phyloP scores from a whole-genome alignment of 306 rosid genomes.

The Prunus davidiana region DNA sequence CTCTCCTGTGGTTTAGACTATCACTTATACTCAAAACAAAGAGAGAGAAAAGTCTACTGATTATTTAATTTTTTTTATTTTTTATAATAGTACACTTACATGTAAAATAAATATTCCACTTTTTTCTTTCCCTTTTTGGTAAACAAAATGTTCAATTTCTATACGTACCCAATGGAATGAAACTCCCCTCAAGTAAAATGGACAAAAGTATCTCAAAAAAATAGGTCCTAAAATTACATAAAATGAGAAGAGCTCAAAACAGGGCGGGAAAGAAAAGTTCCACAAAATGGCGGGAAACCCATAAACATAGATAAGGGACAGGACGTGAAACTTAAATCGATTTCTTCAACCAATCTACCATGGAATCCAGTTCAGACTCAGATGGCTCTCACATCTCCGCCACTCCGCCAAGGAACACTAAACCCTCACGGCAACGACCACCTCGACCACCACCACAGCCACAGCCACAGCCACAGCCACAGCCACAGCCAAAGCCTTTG shows the following conservation, averaged over 20 bases:
- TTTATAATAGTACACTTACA: too few species aligned
- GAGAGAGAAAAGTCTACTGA: too few species aligned
- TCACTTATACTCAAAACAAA: too few species aligned
- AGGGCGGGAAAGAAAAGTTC: conserved; percentile 4
- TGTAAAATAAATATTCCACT: too few species aligned
- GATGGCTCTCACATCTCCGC: conserved; percentile 83
- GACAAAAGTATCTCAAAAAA: too few species aligned
- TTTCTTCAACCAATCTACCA: not conserved
- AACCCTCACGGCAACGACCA: conserved; percentile 22
- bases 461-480: not conserved
- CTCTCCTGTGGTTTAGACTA: too few species aligned
- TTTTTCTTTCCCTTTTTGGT: too few species aligned
- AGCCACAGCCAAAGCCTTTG: not conserved
- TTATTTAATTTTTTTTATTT: too few species aligned
- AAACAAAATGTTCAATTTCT: too few species aligned
- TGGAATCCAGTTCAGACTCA: conserved; percentile 63
- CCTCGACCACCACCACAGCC: conserved; percentile 4
- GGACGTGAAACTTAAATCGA: not conserved
- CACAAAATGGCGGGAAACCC: conserved; percentile 15
- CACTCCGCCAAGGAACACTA: conserved; percentile 70
- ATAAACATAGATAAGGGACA: not conserved
- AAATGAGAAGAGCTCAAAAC: not conserved
- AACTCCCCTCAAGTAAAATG: too few species aligned
- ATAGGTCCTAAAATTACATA: not conserved
- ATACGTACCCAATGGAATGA: too few species aligned